These are phyloP conservation scores for Pistacia atlantica DNA, from an alignment of 345 rosid species.

Conservation along the genomic window DNA sequence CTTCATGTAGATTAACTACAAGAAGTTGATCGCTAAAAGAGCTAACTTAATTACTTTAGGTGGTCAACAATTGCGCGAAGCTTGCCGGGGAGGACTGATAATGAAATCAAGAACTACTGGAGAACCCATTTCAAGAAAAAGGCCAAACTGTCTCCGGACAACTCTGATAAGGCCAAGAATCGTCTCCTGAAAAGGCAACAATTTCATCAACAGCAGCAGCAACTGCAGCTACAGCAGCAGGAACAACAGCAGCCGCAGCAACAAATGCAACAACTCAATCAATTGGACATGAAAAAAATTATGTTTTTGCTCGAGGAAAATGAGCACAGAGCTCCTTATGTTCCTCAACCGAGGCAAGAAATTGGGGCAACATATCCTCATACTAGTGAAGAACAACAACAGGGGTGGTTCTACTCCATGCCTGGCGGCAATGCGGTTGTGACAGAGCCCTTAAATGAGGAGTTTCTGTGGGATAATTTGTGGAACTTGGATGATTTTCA, in stretches of 20 bases:
- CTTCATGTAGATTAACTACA: background rate
- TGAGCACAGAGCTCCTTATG: constrained; percentile 37
- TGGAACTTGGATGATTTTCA: constrained; percentile 78
- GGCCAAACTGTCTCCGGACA: constrained; percentile 51
- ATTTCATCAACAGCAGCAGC: constrained; percentile 65
- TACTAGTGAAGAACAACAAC: constrained; percentile 30
- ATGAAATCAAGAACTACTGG: constrained; percentile 94
- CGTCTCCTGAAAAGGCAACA: constrained; percentile 71
- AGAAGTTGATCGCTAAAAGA: background rate
- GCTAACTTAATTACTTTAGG: constrained; percentile 36
- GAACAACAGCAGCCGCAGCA: constrained; percentile 26
- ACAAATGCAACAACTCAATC: constrained; percentile 44
- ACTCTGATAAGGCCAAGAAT: constrained; percentile 51
- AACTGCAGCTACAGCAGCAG: constrained; percentile 30
- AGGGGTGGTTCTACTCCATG: constrained; percentile 25
- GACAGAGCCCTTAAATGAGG: constrained; percentile 42
- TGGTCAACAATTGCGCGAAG: constrained; percentile 96
- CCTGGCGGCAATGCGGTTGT: constrained; percentile 30
- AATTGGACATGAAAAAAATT: constrained; percentile 59
- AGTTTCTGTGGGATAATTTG: constrained; percentile 63
- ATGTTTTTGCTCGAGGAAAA: constrained; percentile 57
- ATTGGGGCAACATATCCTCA: constrained; percentile 21
- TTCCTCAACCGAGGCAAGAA: constrained; percentile 52
- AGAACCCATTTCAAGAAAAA: constrained; percentile 92
- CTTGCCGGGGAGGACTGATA: constrained; percentile 92